Base-by-base conservation (phyloP, 2,329 filamentous ascomycete species). In the Cercospora canescens region DNA sequence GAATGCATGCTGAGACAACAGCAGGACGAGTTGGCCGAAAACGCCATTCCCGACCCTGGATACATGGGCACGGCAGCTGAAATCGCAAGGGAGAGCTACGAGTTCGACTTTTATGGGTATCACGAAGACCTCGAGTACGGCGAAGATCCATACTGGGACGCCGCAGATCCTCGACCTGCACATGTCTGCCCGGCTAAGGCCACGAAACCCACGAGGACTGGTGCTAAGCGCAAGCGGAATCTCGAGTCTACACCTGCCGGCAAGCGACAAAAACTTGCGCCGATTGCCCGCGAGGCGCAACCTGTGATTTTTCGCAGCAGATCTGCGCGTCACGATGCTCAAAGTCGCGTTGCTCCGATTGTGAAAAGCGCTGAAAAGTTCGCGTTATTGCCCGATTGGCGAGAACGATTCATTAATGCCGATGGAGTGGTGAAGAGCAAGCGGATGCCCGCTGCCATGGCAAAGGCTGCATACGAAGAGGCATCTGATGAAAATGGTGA, bases 11-110 rank as follows among this genome's bases (percentile, higher is more conserved):
- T 63, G 21, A 63, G n/a, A 50, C 12, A 30, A 9, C 32, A n/a
- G 18, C 54, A 83, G 77, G 82, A 84, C 67, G 82, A 84, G 66
- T 80, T 84, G 14, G 82, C 82, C 62, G 81, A 84, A 69, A 80
- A 80, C 37, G 80, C 79, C 45, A 75, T 84, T 6, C 74, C 81
- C 28, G 82, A 81, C 14, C 81, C 82, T 4, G 75, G 75, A 58
- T 77, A 76, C 60, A 75, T 68, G 72, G 71, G 74, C 66, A 72
- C 74, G 30, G 74, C 77, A 60, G 64, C 73, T 55, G 75, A 78
- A 34, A 69, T 76, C 28, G 73, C 64, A 18, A 64, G 69, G 28
- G 71, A 75, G 54, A 67, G 56, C n/a, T 74, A 76, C 48, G 80
- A 83, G n/a, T 83, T 79, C 75, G 82, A 84, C 67, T 73, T 79